Evolutionary conservation across 495 filamentous ascomycete species (phyloP).

Genomic region (Tuber microsphaerosporum): DNA sequence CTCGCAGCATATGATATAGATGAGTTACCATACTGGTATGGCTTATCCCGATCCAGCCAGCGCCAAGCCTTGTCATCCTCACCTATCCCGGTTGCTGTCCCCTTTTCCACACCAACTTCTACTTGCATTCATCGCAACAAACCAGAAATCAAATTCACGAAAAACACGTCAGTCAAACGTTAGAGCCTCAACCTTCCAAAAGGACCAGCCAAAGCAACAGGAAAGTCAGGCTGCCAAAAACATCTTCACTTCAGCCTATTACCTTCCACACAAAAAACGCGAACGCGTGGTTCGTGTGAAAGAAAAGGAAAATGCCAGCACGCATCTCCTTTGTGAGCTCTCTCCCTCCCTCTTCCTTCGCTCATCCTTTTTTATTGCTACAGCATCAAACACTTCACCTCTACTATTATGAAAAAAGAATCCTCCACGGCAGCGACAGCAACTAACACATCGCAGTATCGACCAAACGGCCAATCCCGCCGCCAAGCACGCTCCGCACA

Average conservation of each 20-base stretch:
- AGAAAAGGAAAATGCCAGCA: conserved; percentile 35
- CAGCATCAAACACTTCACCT: conserved; percentile 15
- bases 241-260: background rate
- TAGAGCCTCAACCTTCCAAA: conserved; percentile 6
- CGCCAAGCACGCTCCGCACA: conserved; percentile 66
- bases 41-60: background rate
- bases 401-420: conserved; percentile 23
- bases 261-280: conserved; percentile 4
- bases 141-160: background rate
- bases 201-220: background rate
- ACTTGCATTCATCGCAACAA: background rate
- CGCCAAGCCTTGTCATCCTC: background rate
- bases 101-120: background rate
- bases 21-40: background rate
- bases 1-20: background rate
- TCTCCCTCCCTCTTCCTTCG: background rate
- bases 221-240: background rate
- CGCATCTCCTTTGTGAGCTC: conserved; percentile 39
- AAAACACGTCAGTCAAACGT: background rate
- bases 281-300: background rate
- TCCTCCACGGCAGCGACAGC: background rate
- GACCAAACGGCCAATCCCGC: conserved; percentile 59
- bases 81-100: background rate
- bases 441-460: conserved; percentile 42
- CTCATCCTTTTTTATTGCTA: conserved; percentile 8